Evolutionary conservation across 257 asterid genomes (phyloP), one percentile per base, ranked within the genome.

Genomic region (Scutellaria baicalensis): DNA sequence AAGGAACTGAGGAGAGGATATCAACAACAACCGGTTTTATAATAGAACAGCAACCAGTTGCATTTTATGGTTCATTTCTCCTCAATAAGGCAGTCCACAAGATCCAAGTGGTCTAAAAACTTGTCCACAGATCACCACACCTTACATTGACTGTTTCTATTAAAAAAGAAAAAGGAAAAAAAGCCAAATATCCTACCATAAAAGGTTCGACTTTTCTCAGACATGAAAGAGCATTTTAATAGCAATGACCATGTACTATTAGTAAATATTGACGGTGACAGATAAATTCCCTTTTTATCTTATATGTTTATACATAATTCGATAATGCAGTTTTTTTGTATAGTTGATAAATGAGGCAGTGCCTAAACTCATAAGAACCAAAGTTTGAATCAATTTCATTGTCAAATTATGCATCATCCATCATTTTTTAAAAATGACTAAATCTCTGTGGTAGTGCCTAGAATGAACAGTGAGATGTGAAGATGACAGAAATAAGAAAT

Each of bases 361-460:
- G 45, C 48, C 9, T 20, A 36, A 45, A 14, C 61, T 9, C 58
- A 6, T 33, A 18, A 42, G 64, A 66, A 52, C 68, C 35, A 12
- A 40, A 44, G 52, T 45, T 54, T 63, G 31, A 54, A 57, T 36
- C 31, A 13, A 60, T 35, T 66, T 43, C 3, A 58, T 42, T 69
- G 44, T 71, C 50, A 31, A 77, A 47, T 57, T 16, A 48, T 21
- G 70, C 64, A 58, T 39, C 43, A 51, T 44, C 51, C 50, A 49
- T 40, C 54, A 65, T 65, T 35, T 6, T 8, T 14, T 36, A 14
- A 33, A 52, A 44, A 38, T 27, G 45, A 36, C 33, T 57, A 40
- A 50, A 68, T 31, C 35, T 58, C 66, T 39, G 75, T 31, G 36
- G 16, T 27, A 51, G n/a, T 14, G 77, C 36, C 66, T 17, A 50